phyloP scores from a whole-genome alignment of 495 filamentous ascomycete species.

The Neurospora sp. region DNA sequence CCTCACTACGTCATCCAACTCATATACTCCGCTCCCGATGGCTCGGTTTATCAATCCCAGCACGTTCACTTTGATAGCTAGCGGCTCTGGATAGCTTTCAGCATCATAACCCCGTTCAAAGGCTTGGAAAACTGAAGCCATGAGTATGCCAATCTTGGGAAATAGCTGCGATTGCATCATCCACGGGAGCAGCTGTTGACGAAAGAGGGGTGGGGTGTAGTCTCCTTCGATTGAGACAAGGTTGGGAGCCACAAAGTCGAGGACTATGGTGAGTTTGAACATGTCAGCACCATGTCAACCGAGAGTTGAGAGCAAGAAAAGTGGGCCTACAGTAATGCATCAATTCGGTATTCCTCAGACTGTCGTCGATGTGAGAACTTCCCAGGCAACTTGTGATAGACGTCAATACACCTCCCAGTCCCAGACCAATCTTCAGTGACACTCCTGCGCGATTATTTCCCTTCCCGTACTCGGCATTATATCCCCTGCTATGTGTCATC shows the following conservation, averaged over 20 bases:
- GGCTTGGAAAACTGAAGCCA: conserved; percentile 14
- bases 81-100: conserved; percentile 5
- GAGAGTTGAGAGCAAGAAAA: background rate
- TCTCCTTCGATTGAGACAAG: conserved; percentile 16
- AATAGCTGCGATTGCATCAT: conserved; percentile 19
- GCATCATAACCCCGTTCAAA: conserved; percentile 2
- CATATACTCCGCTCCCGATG: conserved; percentile 4
- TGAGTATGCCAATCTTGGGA: conserved; percentile 17
- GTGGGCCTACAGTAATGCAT: conserved; percentile 15
- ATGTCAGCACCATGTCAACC: background rate
- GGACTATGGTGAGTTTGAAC: conserved; percentile 5
- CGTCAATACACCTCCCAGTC: conserved; percentile 10
- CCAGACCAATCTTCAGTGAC: background rate
- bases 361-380: conserved; percentile 6
- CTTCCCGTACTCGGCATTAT: background rate
- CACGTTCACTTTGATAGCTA: conserved; percentile 8
- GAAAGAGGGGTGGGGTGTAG: conserved; percentile 6
- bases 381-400: conserved; percentile 11
- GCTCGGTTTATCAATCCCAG: conserved; percentile 14
- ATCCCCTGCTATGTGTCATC: background rate
- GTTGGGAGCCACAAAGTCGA: conserved; percentile 15
- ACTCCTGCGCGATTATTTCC: background rate
- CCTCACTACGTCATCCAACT: conserved; percentile 10
- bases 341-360: conserved; percentile 11
- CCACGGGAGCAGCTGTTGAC: conserved; percentile 14